Conservation (phyloP, 768 basidiomycete species). For the Asterophora parasitica region DNA sequence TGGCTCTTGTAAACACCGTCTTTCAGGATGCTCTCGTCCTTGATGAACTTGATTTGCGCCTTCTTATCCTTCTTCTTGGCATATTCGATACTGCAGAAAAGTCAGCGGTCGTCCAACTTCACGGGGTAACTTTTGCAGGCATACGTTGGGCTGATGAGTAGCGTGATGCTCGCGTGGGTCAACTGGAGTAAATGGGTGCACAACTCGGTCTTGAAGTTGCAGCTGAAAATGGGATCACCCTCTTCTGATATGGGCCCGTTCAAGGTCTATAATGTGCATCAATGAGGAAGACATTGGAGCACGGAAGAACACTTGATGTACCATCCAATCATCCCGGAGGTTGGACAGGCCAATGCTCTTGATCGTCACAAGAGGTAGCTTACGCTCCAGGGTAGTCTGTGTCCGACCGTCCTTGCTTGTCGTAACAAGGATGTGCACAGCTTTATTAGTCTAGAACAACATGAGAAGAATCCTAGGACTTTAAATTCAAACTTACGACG, state of each 20-base stretch:
- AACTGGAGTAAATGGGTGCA: conserved; percentile 74
- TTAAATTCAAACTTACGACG: conserved; percentile 52
- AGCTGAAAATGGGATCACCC: conserved; percentile 89
- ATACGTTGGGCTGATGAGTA: conserved; percentile 75
- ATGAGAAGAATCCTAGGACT: neutral
- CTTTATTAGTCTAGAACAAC: conserved; percentile 67
- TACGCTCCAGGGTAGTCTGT: conserved; percentile 68
- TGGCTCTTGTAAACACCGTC: conserved; percentile 94
- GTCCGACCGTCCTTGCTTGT: conserved; percentile 57
- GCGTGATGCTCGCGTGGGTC: conserved; percentile 69
- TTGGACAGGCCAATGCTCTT: conserved; percentile 83
- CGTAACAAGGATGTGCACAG: conserved; percentile 71
- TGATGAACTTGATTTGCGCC: conserved; percentile 78
- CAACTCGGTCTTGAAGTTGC: conserved; percentile 95
- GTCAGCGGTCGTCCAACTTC: neutral
- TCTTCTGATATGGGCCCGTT: conserved; percentile 82
- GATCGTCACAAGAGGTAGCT: conserved; percentile 86
- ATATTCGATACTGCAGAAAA: conserved; percentile 69
- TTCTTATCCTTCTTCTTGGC: conserved; percentile 97
- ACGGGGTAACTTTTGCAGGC: conserved; percentile 28
- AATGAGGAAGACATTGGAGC: neutral
- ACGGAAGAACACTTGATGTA: conserved; percentile 29
- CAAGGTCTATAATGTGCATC: conserved; percentile 41
- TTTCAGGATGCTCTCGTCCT: conserved; percentile 77
- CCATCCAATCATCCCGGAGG: conserved; percentile 94